These are phyloP conservation scores for Lentinula raphanica DNA, from an alignment of 768 basidiomycete species.

Conservation along the genomic window DNA sequence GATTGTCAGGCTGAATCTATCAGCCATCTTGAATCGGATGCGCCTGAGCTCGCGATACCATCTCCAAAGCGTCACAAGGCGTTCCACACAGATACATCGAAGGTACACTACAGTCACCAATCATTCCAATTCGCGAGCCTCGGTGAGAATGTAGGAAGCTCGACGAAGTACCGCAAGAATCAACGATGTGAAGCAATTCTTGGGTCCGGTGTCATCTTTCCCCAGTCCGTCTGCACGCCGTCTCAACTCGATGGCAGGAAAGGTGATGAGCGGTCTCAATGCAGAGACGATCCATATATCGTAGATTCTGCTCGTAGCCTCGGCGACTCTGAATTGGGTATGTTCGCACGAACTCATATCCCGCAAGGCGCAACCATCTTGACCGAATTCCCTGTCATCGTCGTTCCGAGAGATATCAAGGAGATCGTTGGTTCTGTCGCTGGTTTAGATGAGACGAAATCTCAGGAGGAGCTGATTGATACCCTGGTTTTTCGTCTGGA, in stretches of 20 bases:
- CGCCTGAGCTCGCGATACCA: background rate
- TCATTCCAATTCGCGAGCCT: background rate
- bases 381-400: background rate
- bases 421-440: background rate
- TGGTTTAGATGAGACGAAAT: background rate
- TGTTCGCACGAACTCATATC: background rate
- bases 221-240: background rate
- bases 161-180: background rate
- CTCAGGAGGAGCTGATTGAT: background rate
- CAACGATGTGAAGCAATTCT: background rate
- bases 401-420: background rate
- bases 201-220: background rate
- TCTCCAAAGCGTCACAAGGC: background rate
- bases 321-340: background rate
- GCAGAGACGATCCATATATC: background rate
- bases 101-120: background rate
- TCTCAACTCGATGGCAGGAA: background rate
- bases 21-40: background rate
- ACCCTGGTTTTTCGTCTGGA: background rate
- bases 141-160: background rate
- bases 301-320: background rate
- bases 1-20: background rate
- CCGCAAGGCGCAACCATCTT: constrained; percentile 1
- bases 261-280: background rate
- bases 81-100: background rate